A percentile compares a stretch with the other conserved stretches of the same genome.
These are phyloP conservation scores for Graphium sp. DNA, from an alignment of 2,329 filamentous ascomycete species.

Conservation along the genomic window DNA sequence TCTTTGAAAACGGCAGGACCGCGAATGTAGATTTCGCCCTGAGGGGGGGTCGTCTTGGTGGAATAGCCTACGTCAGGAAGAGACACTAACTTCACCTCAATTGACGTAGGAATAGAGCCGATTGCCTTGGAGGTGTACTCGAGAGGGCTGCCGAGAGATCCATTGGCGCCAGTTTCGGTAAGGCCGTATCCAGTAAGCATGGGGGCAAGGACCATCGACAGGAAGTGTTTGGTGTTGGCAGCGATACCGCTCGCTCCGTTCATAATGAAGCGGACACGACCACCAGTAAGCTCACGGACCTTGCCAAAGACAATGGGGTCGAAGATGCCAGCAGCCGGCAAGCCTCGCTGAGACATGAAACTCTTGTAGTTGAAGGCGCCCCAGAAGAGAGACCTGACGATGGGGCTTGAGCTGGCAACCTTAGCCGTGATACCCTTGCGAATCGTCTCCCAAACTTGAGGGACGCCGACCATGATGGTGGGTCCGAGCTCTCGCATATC, in stretches of 20 bases:
- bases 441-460: conserved; percentile 92
- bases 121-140: conserved; percentile 66
- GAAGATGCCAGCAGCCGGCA: conserved; percentile 53
- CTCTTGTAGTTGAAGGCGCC: conserved; percentile 41
- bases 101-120: conserved; percentile 57
- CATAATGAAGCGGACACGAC: conserved; percentile 74
- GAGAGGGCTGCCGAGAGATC: conserved; percentile 66
- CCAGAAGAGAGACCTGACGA: conserved; percentile 68
- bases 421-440: conserved; percentile 83
- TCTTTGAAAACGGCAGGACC: conserved; percentile 57
- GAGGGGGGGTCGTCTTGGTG: conserved; percentile 56
- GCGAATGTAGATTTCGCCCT: conserved; percentile 85
- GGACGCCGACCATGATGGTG: conserved; percentile 83
- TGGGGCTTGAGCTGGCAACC: conserved; percentile 52
- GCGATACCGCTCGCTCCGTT: conserved; percentile 88
- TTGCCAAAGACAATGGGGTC: conserved; percentile 83
- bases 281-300: conserved; percentile 79
- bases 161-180: conserved; percentile 82
- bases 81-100: conserved; percentile 87
- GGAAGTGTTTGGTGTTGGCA: conserved; percentile 73
- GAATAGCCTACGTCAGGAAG: conserved; percentile 79
- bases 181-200: conserved; percentile 92
- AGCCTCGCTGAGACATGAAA: conserved; percentile 36
- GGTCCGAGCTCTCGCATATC: conserved; percentile 88
- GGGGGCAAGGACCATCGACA: conserved; percentile 81